Base-by-base conservation (phyloP, 345 rosid genomes). In the Salix koriyanagi region DNA sequence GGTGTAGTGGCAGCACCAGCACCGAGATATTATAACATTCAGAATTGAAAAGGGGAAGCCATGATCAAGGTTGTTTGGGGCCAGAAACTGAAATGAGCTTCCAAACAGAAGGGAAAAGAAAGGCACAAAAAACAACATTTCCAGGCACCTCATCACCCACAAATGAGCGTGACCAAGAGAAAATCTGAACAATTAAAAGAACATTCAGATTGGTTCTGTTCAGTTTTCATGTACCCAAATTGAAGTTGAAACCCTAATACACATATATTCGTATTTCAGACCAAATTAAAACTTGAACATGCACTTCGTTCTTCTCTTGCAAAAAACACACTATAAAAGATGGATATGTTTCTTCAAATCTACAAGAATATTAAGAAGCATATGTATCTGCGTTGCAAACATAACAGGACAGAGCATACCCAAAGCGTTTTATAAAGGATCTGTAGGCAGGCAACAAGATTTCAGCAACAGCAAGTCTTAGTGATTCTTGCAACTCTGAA, bases 381-480 rank as follows among this genome's bases (percentile, higher is more conserved):
- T 5, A 37, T 65, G 61, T 28, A 39, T 68, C 11, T 34, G 15
- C 11, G 2, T 15, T 30, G 54, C 74, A 37, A 30, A 4, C n/a
- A 37, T 37, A 65, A 18, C 12, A 8, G 42, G 37, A 52, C 44
- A 66, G 62, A 65, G 73, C 81, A 73, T 83, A 96, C 99, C 97
- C 97, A 70, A 85, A 93, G 58, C 98, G 97, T 86, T 90, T 93
- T 71, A 92, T 83, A 75, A 89, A 96, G 74, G 97, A 89, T 87
- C 98, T 84, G 84, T 96, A 96, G 58, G 99, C 99, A 72, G 99
- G 99, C 83, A 96, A 85, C 80, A 96, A 82, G 39, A 96, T 93
- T 88, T 96, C 99, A 74, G 99, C 99, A 67, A 96, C 99, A 60
- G 99, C 97, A 78, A 96, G 99, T 88, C 98, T 85, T 19, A 96